Conservation (phyloP, 306 rosid genomes). For the Erythrophleum fordii region DNA sequence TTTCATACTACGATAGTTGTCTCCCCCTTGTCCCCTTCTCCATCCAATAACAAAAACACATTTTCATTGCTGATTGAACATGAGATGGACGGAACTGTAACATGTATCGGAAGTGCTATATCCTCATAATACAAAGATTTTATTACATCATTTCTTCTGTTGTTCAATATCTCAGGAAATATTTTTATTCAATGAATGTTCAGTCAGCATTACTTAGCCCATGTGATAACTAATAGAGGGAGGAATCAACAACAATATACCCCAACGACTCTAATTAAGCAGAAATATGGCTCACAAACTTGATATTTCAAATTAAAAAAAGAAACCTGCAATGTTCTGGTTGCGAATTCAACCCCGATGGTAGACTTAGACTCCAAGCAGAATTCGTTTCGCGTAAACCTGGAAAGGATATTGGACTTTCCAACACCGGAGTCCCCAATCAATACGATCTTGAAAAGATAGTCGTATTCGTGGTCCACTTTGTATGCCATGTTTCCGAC, state of each 20-base stretch:
- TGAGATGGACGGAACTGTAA: not conserved
- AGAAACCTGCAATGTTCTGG: slow-evolving; percentile 74
- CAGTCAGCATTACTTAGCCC: not conserved
- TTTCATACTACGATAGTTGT: not conserved
- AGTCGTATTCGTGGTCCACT: slow-evolving; percentile 78
- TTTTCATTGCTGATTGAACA: not conserved
- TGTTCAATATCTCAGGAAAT: not conserved
- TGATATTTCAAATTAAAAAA: not conserved
- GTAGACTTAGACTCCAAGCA: slow-evolving; percentile 85
- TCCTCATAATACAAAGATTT: not conserved
- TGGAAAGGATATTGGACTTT: slow-evolving; percentile 81
- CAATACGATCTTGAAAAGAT: slow-evolving; percentile 78
- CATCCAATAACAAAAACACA: not conserved
- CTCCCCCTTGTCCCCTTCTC: not conserved
- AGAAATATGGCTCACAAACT: not conserved
- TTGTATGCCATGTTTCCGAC: slow-evolving; percentile 67
- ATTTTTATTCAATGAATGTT: not conserved
- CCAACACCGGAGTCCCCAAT: slow-evolving; percentile 92
- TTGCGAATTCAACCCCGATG: slow-evolving; percentile 87
- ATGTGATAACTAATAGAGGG: not conserved
- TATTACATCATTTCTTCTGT: not conserved
- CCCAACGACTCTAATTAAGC: not conserved
- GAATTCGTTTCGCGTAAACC: slow-evolving; percentile 78
- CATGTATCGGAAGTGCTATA: not conserved
- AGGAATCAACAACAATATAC: not conserved